Evolutionary conservation across 2,329 filamentous ascomycete genomes (phyloP).

Genomic region (Sporothrix globosa): DNA sequence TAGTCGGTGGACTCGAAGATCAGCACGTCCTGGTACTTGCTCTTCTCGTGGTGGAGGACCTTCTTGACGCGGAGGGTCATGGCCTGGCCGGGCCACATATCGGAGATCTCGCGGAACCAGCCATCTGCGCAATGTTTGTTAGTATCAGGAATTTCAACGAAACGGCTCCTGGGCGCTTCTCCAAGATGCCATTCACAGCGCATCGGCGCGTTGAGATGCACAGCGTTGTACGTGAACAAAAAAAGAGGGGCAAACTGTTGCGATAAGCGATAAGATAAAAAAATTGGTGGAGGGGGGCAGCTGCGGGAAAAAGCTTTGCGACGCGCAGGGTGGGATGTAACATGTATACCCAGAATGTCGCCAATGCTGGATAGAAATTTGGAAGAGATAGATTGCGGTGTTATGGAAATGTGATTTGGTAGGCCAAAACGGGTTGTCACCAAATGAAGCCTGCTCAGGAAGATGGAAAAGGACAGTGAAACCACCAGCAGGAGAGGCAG

Average conservation of each 20-base stretch:
- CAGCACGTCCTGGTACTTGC: conserved; percentile 97
- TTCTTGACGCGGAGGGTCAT: conserved; percentile 99
- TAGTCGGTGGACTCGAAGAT: conserved; percentile 98
- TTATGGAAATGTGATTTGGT: background rate
- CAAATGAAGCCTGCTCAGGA: background rate
- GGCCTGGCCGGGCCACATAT: conserved; percentile 99
- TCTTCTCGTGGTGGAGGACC: conserved; percentile 98
- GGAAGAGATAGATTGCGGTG: background rate
- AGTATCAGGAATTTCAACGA: background rate
- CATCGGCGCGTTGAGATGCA: too few species aligned
- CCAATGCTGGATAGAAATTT: background rate
- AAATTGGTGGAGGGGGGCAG: conserved; percentile 21
- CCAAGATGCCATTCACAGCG: background rate
- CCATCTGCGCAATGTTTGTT: conserved; percentile 68
- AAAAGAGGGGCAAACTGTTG: conserved; percentile 20
- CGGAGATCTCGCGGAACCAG: conserved; percentile 98
- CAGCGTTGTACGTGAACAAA: background rate
- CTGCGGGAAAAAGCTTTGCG: conserved; percentile 34
- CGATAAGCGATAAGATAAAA: conserved; percentile 35
- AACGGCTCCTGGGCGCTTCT: background rate
- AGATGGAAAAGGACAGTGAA: too few species aligned
- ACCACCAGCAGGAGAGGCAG: background rate
- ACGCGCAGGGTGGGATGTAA: conserved; percentile 19
- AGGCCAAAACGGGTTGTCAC: background rate
- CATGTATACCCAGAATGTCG: background rate